Evolutionary conservation across 2,329 filamentous ascomycete species (phyloP).

Genomic region (Macroventuria anomochaeta): DNA sequence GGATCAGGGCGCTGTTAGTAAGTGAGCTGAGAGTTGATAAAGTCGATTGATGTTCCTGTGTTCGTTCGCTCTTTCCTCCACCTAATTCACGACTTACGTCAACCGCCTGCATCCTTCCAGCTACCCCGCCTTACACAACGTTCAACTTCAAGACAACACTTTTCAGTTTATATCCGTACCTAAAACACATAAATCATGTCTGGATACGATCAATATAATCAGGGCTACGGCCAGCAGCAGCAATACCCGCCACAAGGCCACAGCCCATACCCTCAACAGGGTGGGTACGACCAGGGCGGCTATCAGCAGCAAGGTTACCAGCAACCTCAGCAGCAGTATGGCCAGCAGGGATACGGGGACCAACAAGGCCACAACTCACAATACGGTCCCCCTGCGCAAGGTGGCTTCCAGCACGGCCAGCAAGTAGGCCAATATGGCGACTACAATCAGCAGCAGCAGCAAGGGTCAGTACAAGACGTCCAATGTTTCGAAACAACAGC

Average conservation of each 20-base stretch:
- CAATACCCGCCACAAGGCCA: constrained; percentile 46
- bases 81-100: constrained; percentile 14
- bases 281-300: constrained; percentile 40
- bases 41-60: constrained; percentile 18
- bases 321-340: constrained; percentile 41
- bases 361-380: constrained; percentile 40
- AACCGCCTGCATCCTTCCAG: constrained; percentile 8
- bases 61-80: constrained; percentile 16
- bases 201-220: constrained; percentile 57
- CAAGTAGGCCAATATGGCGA: constrained; percentile 39
- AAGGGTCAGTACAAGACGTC: constrained; percentile 37
- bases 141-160: neutral
- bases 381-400: constrained; percentile 57
- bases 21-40: constrained; percentile 25
- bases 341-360: constrained; percentile 44
- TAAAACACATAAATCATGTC: constrained; percentile 51
- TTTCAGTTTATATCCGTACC: neutral
- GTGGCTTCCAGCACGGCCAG: constrained; percentile 57
- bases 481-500: constrained; percentile 23
- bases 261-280: constrained; percentile 39
- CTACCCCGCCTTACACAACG: constrained; percentile 12
- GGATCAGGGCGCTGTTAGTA: constrained; percentile 27
- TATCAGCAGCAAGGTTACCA: constrained; percentile 41
- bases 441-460: constrained; percentile 42
- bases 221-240: constrained; percentile 42